Evolutionary conservation across 441 rosid genomes (phyloP).

Genomic region (Pelargonium myrrhifolium): DNA sequence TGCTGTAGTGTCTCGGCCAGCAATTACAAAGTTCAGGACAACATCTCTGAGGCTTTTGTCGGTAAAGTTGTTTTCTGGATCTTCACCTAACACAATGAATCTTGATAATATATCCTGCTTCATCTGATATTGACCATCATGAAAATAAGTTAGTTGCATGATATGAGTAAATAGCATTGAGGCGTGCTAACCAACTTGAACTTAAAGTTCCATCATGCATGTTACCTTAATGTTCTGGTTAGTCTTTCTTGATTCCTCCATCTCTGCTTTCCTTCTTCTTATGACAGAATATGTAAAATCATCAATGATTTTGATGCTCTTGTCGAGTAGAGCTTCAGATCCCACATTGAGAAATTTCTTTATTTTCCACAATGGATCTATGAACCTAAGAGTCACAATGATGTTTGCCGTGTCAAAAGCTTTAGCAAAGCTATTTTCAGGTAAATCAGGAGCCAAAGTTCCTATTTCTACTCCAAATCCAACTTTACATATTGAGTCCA

Average conservation of each 20-base stretch:
- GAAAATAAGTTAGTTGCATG: slow-evolving; percentile 10
- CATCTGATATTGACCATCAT: slow-evolving; percentile 31
- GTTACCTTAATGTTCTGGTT: slow-evolving; percentile 43
- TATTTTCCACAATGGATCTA: slow-evolving; percentile 80
- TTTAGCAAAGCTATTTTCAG: slow-evolving; percentile 67
- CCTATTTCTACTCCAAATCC: slow-evolving; percentile 96
- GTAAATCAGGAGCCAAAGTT: slow-evolving; percentile 60
- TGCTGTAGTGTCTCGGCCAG: slow-evolving; percentile 93
- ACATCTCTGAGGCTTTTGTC: slow-evolving; percentile 87
- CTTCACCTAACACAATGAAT: slow-evolving; percentile 69
- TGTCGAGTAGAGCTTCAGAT: slow-evolving; percentile 78
- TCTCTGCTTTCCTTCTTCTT: slow-evolving; percentile 62
- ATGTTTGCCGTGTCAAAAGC: slow-evolving; percentile 83
- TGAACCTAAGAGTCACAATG: slow-evolving; percentile 77
- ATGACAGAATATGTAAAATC: slow-evolving; percentile 90
- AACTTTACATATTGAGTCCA: slow-evolving; percentile 89
- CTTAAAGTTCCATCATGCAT: background rate
- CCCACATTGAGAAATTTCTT: slow-evolving; percentile 68
- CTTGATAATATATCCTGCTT: slow-evolving; percentile 78
- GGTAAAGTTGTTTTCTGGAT: slow-evolving; percentile 52
- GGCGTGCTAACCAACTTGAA: background rate
- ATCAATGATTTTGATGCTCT: slow-evolving; percentile 61
- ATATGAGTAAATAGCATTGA: background rate
- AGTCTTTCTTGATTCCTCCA: slow-evolving; percentile 34
- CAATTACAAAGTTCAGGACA: slow-evolving; percentile 83